These are phyloP conservation scores for Psidium guajava DNA, from an alignment of 345 rosid species.

Conservation along the genomic window DNA sequence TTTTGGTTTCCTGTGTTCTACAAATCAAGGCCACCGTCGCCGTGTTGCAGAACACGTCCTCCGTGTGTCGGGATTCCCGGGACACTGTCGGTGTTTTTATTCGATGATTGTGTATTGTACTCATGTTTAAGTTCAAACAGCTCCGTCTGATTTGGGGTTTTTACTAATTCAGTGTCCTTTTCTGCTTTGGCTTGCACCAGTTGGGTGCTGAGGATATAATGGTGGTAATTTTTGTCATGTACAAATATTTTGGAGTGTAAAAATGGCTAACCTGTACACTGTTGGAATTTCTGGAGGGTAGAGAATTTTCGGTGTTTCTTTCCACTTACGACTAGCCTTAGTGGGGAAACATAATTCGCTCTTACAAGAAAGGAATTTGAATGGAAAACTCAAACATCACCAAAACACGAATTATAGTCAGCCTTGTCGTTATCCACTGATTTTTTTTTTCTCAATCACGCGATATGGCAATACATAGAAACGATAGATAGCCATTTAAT, in stretches of 20 bases:
- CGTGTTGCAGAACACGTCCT: not conserved
- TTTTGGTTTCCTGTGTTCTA: not conserved
- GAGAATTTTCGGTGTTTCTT: not conserved
- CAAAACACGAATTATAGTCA: not conserved
- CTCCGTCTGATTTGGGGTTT: not conserved
- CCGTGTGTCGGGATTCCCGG: not conserved
- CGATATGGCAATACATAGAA: too few species aligned
- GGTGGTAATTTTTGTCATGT: not conserved
- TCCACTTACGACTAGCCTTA: not conserved
- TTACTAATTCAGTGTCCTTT: not conserved
- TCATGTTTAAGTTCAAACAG: not conserved
- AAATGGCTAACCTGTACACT: not conserved
- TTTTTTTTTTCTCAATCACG: too few species aligned
- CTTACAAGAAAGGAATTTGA: not conserved
- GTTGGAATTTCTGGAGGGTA: not conserved
- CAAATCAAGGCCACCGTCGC: not conserved
- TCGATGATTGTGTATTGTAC: not conserved
- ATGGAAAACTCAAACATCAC: not conserved
- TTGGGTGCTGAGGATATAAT: not conserved
- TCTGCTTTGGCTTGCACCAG: not conserved
- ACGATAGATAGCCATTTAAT: too few species aligned
- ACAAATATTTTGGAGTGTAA: not conserved
- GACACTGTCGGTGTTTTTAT: not conserved
- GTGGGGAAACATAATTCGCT: not conserved
- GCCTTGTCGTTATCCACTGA: not conserved